A percentile compares a stretch with the other conserved stretches of the same genome.
Evolutionary conservation across 371 early-diverging fungal genomes (phyloP).

Genomic region (Encephalitozoon cuniculi): DNA sequence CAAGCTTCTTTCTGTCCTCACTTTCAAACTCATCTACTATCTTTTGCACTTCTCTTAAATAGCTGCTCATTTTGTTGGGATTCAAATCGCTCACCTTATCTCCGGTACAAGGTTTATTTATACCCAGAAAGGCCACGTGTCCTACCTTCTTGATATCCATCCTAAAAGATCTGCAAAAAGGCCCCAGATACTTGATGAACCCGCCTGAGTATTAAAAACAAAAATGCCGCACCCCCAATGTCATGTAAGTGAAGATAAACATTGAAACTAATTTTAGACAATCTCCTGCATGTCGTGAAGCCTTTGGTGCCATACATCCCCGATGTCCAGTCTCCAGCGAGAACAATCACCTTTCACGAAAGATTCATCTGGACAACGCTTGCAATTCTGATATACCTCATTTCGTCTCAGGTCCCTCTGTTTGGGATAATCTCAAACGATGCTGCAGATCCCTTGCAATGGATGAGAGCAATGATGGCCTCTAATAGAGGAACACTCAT

Average conservation of each 20-base stretch:
- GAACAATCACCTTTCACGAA: conserved; percentile 91
- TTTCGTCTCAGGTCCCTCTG: conserved; percentile 96
- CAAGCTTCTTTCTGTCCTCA: conserved; percentile 10
- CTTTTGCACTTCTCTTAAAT: conserved; percentile 20
- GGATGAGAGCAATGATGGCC: conserved; percentile 96
- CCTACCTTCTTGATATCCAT: background rate
- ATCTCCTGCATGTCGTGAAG: conserved; percentile 83
- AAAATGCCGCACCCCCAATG: conserved; percentile 25
- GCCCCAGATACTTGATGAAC: too few relatives aligned
- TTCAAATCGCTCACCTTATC: background rate
- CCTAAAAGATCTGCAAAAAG: too few relatives aligned
- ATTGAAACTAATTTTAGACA: conserved; percentile 64
- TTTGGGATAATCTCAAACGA: conserved; percentile 97
- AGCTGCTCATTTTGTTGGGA: background rate
- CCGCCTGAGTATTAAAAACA: background rate
- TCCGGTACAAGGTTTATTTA: too few relatives aligned
- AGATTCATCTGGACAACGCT: conserved; percentile 95
- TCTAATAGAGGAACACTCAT: conserved; percentile 97
- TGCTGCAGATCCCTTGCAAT: conserved; percentile 74
- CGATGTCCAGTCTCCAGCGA: conserved; percentile 83
- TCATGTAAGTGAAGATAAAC: conserved; percentile 37
- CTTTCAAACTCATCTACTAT: conserved; percentile 32
- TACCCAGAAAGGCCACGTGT: background rate
- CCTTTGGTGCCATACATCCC: conserved; percentile 95
- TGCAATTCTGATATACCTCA: conserved; percentile 88